Percentiles rank a stretch among this genome's conserved stretches.
These are phyloP conservation scores for Taphrina confusa DNA, from an alignment of 1,139 yeast genomes.

Conservation along the genomic window DNA sequence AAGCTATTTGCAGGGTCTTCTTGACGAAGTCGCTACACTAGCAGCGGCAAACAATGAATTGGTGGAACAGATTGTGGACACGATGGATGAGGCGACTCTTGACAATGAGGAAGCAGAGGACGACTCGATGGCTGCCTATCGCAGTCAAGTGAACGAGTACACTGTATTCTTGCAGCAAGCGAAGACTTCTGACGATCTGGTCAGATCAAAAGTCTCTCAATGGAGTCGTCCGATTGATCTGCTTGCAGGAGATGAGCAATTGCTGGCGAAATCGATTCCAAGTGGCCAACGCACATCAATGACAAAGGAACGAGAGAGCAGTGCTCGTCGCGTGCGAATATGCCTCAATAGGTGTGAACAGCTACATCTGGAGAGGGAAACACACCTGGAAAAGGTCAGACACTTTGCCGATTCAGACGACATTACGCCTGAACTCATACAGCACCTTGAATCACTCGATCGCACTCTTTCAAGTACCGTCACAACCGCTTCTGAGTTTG, in stretches of 20 bases:
- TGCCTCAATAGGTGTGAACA: constrained; percentile 1
- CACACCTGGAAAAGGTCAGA: background rate
- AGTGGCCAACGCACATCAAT: constrained; percentile 45
- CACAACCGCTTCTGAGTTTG: constrained; percentile 9
- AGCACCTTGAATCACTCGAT: background rate
- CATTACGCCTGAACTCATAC: constrained; percentile 2
- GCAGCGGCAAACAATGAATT: constrained; percentile 51
- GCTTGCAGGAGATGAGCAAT: constrained; percentile 51
- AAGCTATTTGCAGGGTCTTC: constrained; percentile 49
- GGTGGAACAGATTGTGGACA: constrained; percentile 52
- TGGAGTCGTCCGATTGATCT: constrained; percentile 53
- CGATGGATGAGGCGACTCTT: constrained; percentile 55
- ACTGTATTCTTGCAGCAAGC: constrained; percentile 55
- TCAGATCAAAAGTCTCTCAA: constrained; percentile 52
- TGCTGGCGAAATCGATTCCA: constrained; percentile 56
- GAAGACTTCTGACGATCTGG: constrained; percentile 59
- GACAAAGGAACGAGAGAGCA: constrained; percentile 5
- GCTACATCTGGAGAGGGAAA: background rate
- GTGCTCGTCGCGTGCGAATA: constrained; percentile 18
- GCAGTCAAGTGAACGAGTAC: constrained; percentile 40
- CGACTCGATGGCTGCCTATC: constrained; percentile 47
- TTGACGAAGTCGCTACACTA: constrained; percentile 53
- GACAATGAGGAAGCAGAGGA: constrained; percentile 60
- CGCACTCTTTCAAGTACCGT: background rate
- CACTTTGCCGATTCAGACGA: constrained; percentile 19